Evolutionary conservation across 2,329 filamentous ascomycete species (phyloP), one percentile per base, ranked within the genome.

Genomic region (Pseudogymnoascus sp.): DNA sequence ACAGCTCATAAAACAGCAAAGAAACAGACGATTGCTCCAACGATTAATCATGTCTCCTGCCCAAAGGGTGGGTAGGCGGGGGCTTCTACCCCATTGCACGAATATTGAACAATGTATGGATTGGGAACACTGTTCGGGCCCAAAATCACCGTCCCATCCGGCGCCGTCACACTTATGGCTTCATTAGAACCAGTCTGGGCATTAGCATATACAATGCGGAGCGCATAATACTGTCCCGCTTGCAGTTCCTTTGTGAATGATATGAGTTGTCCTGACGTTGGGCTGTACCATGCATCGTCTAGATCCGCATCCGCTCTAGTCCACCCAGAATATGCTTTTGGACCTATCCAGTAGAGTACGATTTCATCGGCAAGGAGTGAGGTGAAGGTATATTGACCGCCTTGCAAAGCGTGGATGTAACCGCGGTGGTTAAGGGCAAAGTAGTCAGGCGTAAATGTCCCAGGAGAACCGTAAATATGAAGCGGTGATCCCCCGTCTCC

Each of bases 341-440:
- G 12, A 5, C 69, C 70, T 8, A 72, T 23, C 70, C 70, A 72
- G 16, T 71, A 40, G 2, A 71, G 59, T 1, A 66, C 65, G 21
- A 70, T 66, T 28, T 72, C 69, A 25, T 72, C 70, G n/a, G 65
- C 63, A 10, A 62, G 56, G 2, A 63, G 64, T 7, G 69, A 37
- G 21, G 59, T 67, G 65, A 71, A 69, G 11, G 64, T 68, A 60
- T 72, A 72, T 56, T 64, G 65, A 16, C 70, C 69, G 10, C 68
- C 66, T 36, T 65, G 37, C 12, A 62, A 38, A 2, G 66, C 66
- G 60, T 64, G 67, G 46, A 68, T 14, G 65, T 68, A 66, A 37
- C 60, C 64, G 50, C 66, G 65, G 60, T 71, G 65, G 59, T 69
- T 67, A 62, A 69, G 60, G 4, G 65, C 50, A 11, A 68, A 14